Evolutionary conservation across 768 basidiomycete species (phyloP).

Genomic region (Podaxis sp.): DNA sequence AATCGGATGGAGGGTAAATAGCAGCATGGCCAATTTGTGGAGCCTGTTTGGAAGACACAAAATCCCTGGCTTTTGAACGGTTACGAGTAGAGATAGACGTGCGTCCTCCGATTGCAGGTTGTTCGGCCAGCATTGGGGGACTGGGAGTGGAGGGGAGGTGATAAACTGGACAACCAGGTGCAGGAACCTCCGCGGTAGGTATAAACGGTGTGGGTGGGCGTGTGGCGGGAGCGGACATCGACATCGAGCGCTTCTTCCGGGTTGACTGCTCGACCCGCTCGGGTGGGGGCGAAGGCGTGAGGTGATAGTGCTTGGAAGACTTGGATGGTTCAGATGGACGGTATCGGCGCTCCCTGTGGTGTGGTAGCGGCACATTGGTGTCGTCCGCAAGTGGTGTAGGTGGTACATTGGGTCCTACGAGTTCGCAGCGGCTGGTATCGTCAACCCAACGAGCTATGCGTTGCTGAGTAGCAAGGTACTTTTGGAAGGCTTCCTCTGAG

Average conservation of each 20-base stretch:
- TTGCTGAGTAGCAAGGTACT: slow-evolving; percentile 18
- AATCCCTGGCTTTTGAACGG: not conserved
- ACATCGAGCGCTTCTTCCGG: not conserved
- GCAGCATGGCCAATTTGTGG: not conserved
- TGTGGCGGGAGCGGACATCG: not conserved
- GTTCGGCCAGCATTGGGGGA: not conserved
- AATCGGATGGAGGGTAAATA: not conserved
- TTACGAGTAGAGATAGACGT: not conserved
- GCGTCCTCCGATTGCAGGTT: not conserved
- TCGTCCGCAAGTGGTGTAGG: slow-evolving; percentile 10
- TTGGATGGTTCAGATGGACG: slow-evolving; percentile 5
- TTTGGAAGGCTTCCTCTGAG: slow-evolving; percentile 18
- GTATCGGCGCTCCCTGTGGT: not conserved
- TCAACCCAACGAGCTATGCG: slow-evolving; percentile 20
- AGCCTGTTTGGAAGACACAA: not conserved
- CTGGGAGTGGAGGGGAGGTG: not conserved
- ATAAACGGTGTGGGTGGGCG: not conserved
- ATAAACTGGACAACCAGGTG: slow-evolving; percentile 5
- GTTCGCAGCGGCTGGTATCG: slow-evolving; percentile 13
- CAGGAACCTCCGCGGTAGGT: not conserved
- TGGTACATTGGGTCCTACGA: slow-evolving; percentile 15
- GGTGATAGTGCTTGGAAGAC: not conserved
- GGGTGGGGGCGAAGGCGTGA: not conserved
- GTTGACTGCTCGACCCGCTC: not conserved
- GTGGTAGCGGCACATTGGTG: slow-evolving; percentile 2